Evolutionary conservation across 192 early-diverging fungal species (phyloP), one percentile per base, ranked within the genome.

Genomic region (Linnemannia elongata): DNA sequence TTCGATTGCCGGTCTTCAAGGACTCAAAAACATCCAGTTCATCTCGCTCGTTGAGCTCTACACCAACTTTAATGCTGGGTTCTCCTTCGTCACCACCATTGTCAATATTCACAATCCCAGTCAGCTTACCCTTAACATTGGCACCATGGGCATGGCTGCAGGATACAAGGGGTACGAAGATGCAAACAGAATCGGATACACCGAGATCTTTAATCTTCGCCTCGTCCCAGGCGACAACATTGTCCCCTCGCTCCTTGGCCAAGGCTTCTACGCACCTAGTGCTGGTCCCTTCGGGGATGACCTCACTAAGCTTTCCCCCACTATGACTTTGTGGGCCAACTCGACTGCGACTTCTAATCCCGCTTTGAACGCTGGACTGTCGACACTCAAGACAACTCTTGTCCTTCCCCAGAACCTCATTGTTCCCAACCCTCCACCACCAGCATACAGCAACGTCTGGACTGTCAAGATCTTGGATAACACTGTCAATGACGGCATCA

Each of bases 81-180:
- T 24, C 17, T 1, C 73, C 18, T 4, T 35, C 36, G 15, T 66
- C 35, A 66, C 24, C 1, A 20, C 44, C 6, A 3, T 75, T 24
- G 72, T 79, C 38, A 60, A 68, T 8, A 79, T 88, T 47, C 45
- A 60, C 78, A 88, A 88, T 41, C 88, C 88, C 45, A 81, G 78
- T 69, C 88, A 81, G n/a, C 60, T 87, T 30, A 79, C 81, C 13
- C 68, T 89, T 17, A 77, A 49, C 47, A 24, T 88, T 33, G 63
- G 71, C 45, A 74, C 75, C 35, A 20, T 83, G 44, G 17, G 20
- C 1, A 30, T 88, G 57, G 81, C 12, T 13, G 47, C 45, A 17
- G 74, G 80, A n/a, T 8, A 30, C 12, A 33, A 45, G 18, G 57
- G 57, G 1, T 45, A 38, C 30, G 55, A n/a, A 0, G 10, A 6